phyloP scores from a whole-genome alignment of 345 rosid species.

The Salix purpurea region DNA sequence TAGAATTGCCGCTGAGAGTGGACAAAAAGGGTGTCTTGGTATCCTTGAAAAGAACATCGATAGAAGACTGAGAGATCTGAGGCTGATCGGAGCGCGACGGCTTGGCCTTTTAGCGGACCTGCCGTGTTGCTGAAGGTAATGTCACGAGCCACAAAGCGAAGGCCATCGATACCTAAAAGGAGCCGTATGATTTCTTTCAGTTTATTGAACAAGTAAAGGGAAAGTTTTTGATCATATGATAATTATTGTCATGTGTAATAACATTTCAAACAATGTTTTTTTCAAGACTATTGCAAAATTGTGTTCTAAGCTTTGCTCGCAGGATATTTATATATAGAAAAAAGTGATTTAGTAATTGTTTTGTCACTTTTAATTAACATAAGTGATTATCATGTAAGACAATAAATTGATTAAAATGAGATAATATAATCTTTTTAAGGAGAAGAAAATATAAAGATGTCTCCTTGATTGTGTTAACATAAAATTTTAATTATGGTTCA shows the following conservation, averaged over 20 bases:
- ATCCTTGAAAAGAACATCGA: slow-evolving; percentile 65
- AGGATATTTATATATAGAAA: too few species aligned
- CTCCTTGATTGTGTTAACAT: too few species aligned
- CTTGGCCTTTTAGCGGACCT: slow-evolving; percentile 69
- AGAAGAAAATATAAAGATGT: too few species aligned
- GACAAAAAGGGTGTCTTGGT: slow-evolving; percentile 79
- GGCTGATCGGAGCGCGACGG: slow-evolving; percentile 78
- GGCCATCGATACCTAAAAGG: slow-evolving; percentile 62
- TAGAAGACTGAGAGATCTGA: slow-evolving; percentile 86
- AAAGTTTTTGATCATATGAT: background rate
- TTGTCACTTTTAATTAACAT: too few species aligned
- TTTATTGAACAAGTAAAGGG: background rate
- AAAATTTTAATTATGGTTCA: too few species aligned
- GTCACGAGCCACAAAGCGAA: slow-evolving; percentile 63
- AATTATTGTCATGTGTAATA: background rate
- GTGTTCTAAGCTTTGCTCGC: too few species aligned
- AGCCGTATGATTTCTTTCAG: background rate
- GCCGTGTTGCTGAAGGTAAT: slow-evolving; percentile 72
- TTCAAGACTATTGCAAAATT: background rate
- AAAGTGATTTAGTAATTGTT: too few species aligned
- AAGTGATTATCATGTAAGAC: too few species aligned
- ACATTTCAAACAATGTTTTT: background rate
- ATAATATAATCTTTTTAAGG: too few species aligned
- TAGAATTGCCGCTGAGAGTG: slow-evolving; percentile 86
- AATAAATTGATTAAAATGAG: too few species aligned